A percentile compares a stretch with the other conserved stretches of the same genome.
phyloP scores from a whole-genome alignment of 177 flowering plant genomes.

The Telopea speciosissima region DNA sequence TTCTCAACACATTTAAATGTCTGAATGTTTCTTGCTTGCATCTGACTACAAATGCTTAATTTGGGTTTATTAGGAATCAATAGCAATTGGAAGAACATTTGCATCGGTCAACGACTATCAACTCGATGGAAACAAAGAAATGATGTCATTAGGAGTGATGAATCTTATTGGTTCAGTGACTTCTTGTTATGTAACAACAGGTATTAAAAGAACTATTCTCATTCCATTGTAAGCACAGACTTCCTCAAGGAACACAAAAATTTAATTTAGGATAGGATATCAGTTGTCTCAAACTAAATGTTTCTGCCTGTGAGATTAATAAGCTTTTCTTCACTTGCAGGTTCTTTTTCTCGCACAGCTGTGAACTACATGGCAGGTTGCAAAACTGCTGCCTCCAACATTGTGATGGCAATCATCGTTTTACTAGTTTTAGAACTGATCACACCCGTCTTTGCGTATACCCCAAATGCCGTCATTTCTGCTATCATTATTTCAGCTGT shows the following conservation, averaged over 20 bases:
- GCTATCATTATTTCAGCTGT: slow-evolving; percentile 87
- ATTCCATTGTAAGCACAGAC: too few species aligned
- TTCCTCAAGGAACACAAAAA: too few species aligned
- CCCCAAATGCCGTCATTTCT: slow-evolving; percentile 84
- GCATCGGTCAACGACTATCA: slow-evolving; percentile 87
- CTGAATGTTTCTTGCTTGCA: not conserved
- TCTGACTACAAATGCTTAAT: not conserved
- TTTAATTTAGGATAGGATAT: too few species aligned
- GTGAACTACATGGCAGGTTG: slow-evolving; percentile 94
- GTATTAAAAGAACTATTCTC: slow-evolving; percentile 22
- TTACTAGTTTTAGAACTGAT: slow-evolving; percentile 34
- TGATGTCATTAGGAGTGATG: slow-evolving; percentile 54
- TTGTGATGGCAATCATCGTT: slow-evolving; percentile 79
- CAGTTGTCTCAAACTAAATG: not conserved
- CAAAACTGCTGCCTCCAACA: slow-evolving; percentile 78
- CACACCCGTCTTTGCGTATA: slow-evolving; percentile 65
- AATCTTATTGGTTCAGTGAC: slow-evolving; percentile 70
- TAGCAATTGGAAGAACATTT: slow-evolving; percentile 62
- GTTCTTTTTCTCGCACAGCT: slow-evolving; percentile 92
- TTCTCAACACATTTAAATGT: too few species aligned
- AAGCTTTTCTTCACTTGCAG: slow-evolving; percentile 29
- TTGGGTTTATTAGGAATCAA: too few species aligned
- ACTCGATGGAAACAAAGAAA: slow-evolving; percentile 92
- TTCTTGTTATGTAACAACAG: slow-evolving; percentile 90
- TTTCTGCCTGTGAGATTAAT: too few species aligned